Evolutionary conservation across 169 alveolate species (phyloP), one percentile per base, ranked within the genome.

Genomic region (Miamiensis avidus): DNA sequence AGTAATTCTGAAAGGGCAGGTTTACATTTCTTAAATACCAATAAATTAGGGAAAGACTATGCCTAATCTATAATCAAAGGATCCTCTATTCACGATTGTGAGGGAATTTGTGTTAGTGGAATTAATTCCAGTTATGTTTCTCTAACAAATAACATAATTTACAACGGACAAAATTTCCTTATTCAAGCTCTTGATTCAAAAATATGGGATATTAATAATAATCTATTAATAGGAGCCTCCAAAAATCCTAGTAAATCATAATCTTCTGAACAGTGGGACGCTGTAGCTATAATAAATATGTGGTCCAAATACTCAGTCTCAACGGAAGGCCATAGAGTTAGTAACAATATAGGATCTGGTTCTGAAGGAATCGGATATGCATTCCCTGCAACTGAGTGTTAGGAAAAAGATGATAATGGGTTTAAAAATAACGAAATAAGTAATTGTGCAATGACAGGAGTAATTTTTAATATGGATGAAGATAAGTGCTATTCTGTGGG

Each of bases 81-180:
- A 26, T 77, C 82, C 33, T 31, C 74, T 33, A 77, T 77, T 26
- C 31, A 31, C 30, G 64, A 77, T 32, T 77, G 74, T 31, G 33
- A 31, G 31, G 82, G 82, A 0, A 33, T 33, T 33, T 31, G 65
- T 25, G 69, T 49, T 11, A 20, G 20, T 49, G 69, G 69, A 49
- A 49, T 11, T 49, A 49, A 49, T 49, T 4, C 69, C 69, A 49
- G 20, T 49, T 49, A 49, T 49, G 69, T 49, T 49, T 11, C 69
- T 49, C 69, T 49, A 11, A 20, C 4, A 4, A 11, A 4, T 49
- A 49, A 49, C 20, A 20, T 49, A 4, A 4, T 49, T 49, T 49
- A 49, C 69, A 49, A 20, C 4, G 69, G 69, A 49, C 26, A 49
- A 49, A 11, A 49, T 11, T 49, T 49, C 69, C 69, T 49, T 49